Conservation (phyloP, 2,329 filamentous ascomycete species). For the Elsinoe australis region DNA sequence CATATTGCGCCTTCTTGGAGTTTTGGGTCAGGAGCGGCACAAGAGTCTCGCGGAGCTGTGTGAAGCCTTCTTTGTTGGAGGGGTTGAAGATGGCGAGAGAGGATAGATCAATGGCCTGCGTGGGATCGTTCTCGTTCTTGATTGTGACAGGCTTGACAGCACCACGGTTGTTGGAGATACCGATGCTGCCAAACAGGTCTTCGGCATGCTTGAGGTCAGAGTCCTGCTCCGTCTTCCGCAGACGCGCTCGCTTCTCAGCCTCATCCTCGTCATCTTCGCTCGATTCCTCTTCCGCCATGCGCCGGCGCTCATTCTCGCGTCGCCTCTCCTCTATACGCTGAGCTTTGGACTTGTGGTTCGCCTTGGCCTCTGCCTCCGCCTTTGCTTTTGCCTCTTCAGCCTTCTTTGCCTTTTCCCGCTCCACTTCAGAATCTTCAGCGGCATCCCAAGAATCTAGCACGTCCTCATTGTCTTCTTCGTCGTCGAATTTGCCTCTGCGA, state of each 20-base stretch:
- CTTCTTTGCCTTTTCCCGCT: constrained; percentile 90
- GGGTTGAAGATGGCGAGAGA: constrained; percentile 82
- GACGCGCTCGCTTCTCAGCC: constrained; percentile 62
- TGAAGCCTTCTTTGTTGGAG: constrained; percentile 77
- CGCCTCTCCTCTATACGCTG: constrained; percentile 78
- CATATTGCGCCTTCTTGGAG: constrained; percentile 82
- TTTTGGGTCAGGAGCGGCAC: constrained; percentile 67
- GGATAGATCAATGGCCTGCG: constrained; percentile 71
- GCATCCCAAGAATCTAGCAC: constrained; percentile 96
- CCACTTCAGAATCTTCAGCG: constrained; percentile 90
- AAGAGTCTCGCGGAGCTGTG: constrained; percentile 68
- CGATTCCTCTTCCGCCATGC: constrained; percentile 50
- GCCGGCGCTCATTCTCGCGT: constrained; percentile 49
- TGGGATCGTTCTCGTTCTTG: constrained; percentile 64
- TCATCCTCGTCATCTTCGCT: constrained; percentile 67
- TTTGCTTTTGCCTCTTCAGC: constrained; percentile 79
- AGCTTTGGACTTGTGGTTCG: constrained; percentile 81
- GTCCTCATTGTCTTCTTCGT: constrained; percentile 84
- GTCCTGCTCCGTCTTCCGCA: constrained; percentile 75
- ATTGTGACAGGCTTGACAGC: constrained; percentile 59
- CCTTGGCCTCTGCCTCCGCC: constrained; percentile 77
- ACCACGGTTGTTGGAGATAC: constrained; percentile 63
- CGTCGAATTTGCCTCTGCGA: constrained; percentile 69
- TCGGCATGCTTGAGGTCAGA: constrained; percentile 82
- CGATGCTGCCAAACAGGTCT: constrained; percentile 75